These are phyloP conservation scores for Globisporangium paroecandrum DNA, from an alignment of 352 stramenopile genomes.

Conservation along the genomic window DNA sequence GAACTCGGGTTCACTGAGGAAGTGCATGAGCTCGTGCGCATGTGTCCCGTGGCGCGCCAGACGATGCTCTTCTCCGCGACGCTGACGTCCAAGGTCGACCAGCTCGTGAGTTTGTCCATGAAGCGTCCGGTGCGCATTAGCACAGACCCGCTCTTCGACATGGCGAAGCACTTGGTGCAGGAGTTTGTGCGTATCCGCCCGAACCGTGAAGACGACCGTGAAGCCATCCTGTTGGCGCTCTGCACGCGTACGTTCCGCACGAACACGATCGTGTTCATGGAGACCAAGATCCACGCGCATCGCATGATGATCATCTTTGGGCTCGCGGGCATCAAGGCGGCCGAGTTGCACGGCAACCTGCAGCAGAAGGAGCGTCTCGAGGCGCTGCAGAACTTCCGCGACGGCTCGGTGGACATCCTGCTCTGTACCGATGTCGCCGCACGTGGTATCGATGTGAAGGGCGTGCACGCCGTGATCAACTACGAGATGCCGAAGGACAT, in stretches of 20 bases:
- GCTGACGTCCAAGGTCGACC: conserved; percentile 97
- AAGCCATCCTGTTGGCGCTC: conserved; percentile 95
- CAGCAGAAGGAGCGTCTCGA: conserved; percentile 95
- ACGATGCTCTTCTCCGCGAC: conserved; percentile 99
- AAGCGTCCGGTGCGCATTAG: conserved; percentile 95
- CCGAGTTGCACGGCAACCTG: conserved; percentile 98
- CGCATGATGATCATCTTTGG: conserved; percentile 96
- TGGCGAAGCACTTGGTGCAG: conserved; percentile 95
- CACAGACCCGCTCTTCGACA: conserved; percentile 92
- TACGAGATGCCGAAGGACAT: conserved; percentile 99
- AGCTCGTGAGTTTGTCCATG: conserved; percentile 96
- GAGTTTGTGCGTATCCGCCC: conserved; percentile 97
- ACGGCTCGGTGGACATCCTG: conserved; percentile 94
- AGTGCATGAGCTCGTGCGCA: conserved; percentile 94
- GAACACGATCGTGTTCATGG: conserved; percentile 99
- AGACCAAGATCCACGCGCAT: conserved; percentile 96
- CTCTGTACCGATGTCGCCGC: conserved; percentile 98
- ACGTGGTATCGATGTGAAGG: conserved; percentile 97
- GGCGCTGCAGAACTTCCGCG: conserved; percentile 95
- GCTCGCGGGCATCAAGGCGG: conserved; percentile 94
- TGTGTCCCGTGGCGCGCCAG: conserved; percentile 93
- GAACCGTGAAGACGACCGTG: conserved; percentile 89
- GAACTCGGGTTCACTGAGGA: conserved; percentile 99
- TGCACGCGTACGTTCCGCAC: conserved; percentile 94
- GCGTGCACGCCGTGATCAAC: conserved; percentile 98